phyloP scores from a whole-genome alignment of 345 rosid genomes.

The Sisymbrium altissimum region DNA sequence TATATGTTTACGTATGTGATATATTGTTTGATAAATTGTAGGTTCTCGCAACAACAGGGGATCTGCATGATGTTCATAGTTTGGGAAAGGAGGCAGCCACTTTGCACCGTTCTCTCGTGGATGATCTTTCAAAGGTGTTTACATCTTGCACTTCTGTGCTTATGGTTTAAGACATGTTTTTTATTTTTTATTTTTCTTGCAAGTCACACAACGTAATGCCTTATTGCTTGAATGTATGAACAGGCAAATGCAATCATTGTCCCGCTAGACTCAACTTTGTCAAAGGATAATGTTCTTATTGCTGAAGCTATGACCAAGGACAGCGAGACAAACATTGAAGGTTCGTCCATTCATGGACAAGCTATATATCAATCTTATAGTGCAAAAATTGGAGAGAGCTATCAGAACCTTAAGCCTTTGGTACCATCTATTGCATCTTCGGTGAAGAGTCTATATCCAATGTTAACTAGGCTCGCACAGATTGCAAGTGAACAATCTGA shows the following conservation, averaged over 20 bases:
- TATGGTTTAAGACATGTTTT: not conserved
- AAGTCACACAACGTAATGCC: slow-evolving; percentile 8
- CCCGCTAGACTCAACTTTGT: slow-evolving; percentile 69
- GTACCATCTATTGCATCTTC: slow-evolving; percentile 53
- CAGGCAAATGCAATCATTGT: slow-evolving; percentile 80
- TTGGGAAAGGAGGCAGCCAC: slow-evolving; percentile 87
- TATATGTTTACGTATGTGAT: slow-evolving; percentile 16
- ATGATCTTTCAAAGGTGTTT: slow-evolving; percentile 76
- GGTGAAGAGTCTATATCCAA: slow-evolving; percentile 59
- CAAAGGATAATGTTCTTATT: slow-evolving; percentile 87
- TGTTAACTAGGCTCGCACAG: slow-evolving; percentile 72
- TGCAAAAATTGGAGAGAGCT: slow-evolving; percentile 71
- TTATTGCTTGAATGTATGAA: slow-evolving; percentile 13
- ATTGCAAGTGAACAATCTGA: slow-evolving; percentile 70
- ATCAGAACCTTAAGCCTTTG: slow-evolving; percentile 55
- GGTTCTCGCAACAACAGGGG: slow-evolving; percentile 90
- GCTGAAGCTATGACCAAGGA: slow-evolving; percentile 71
- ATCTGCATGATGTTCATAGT: slow-evolving; percentile 79
- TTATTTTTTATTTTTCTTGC: not conserved
- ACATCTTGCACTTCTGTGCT: slow-evolving; percentile 7
- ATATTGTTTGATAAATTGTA: slow-evolving; percentile 35
- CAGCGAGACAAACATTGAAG: slow-evolving; percentile 73
- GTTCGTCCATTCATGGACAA: slow-evolving; percentile 84
- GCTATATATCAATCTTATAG: slow-evolving; percentile 85
- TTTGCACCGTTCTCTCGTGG: slow-evolving; percentile 66